Evolutionary conservation across 108 stramenopile genomes (phyloP), one percentile per base, ranked within the genome.

Genomic region (Nannochloropsis granulata): DNA sequence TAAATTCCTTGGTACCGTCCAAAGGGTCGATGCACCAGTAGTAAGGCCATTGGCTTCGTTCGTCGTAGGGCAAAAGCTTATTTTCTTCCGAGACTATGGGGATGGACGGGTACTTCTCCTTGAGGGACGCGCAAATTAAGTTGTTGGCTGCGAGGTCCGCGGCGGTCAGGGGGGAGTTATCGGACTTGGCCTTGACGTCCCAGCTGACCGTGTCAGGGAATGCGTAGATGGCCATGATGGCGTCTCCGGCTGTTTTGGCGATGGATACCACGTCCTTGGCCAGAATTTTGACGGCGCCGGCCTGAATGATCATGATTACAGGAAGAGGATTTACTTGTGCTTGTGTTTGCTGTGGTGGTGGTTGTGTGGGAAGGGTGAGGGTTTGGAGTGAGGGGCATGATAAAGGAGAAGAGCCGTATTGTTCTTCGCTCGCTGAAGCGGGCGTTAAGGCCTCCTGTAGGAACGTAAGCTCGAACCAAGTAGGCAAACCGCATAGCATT

Each of bases 1-100:
- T 44, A 84, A 89, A 89, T 44, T 89, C 88, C 88, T 87, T 89
- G n/a, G 87, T 88, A 8, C 88, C 88, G 23, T 89, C 88, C 23
- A 89, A 85, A 12, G 88, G 88, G 56, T 89, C 87, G 23, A 89
- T 87, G 82, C 87, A 88, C 25, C 84, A 89, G 44, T 87, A 89
- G 84, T 88, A 82, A 0, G 46, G 45, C 84, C 85, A 89, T 2
- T 81, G 56, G 44, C 85, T 82, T 12, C 88, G 86, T 46, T 87
- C 87, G 13, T 82, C 87, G 85, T 87, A 88, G 11, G 85, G 82
- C 45, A 26, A 25, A n/a, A 89, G 79, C 78, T 87, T 87, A 87
- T 88, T 88, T 45, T 89, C 87, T 45, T 89, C 87, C 19, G 87
- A 87, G 25, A 89, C 80, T 84, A 89, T 89, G 43, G 87, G 87